Evolutionary conservation across 352 stramenopile species (phyloP).

Genomic region (Pythium brachiatum): DNA sequence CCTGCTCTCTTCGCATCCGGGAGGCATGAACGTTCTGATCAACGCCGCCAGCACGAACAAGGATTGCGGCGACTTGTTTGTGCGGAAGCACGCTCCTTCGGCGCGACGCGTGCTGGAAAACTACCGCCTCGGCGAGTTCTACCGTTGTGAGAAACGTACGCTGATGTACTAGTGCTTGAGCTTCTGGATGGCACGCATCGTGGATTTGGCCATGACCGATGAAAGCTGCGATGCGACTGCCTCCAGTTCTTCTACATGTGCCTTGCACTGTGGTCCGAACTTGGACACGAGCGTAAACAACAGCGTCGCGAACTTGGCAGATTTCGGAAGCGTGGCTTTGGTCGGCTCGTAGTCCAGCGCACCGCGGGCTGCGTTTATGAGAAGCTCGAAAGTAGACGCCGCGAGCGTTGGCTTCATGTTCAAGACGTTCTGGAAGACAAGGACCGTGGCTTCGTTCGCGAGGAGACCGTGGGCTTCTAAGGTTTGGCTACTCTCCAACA

Average conservation of each 20-base stretch:
- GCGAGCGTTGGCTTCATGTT: slow-evolving; percentile 56
- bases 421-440: slow-evolving; percentile 75
- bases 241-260: slow-evolving; percentile 21
- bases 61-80: slow-evolving; percentile 48
- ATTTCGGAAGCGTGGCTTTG: slow-evolving; percentile 12
- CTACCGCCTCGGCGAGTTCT: slow-evolving; percentile 64
- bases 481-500: slow-evolving; percentile 5
- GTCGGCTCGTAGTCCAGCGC: slow-evolving; percentile 6
- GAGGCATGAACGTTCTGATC: slow-evolving; percentile 66
- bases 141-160: slow-evolving; percentile 52
- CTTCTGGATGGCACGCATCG: slow-evolving; percentile 57
- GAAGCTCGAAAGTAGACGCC: slow-evolving; percentile 37
- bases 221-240: slow-evolving; percentile 13
- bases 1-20: slow-evolving; percentile 86
- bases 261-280: slow-evolving; percentile 18
- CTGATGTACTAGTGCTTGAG: slow-evolving; percentile 37
- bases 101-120: slow-evolving; percentile 45
- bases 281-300: slow-evolving; percentile 33
- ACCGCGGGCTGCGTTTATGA: not conserved
- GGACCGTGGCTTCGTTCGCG: slow-evolving; percentile 57
- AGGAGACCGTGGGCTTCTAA: slow-evolving; percentile 12
- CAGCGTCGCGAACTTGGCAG: slow-evolving; percentile 29
- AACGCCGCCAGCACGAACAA: slow-evolving; percentile 47
- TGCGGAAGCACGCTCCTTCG: slow-evolving; percentile 50
- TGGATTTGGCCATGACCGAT: slow-evolving; percentile 25